Evolutionary conservation across 345 rosid species (phyloP), one percentile per base, ranked within the genome.

Genomic region (Populus deltoides): DNA sequence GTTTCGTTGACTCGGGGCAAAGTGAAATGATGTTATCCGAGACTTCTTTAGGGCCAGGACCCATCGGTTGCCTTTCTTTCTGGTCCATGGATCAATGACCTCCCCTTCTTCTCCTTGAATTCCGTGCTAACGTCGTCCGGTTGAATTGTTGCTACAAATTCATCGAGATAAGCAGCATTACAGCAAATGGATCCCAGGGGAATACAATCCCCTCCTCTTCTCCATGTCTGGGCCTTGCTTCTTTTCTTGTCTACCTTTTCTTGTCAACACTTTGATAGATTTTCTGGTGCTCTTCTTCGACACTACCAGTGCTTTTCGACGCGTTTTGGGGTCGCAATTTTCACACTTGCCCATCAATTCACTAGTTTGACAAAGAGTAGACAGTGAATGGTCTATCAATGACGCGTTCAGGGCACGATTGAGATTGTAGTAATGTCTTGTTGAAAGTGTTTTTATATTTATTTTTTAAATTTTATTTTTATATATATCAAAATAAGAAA

Each of bases 171-270:
- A 55, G 8, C 27, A 55, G 24, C 11, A 22, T 22, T 2, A 22
- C 62, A 24, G 10, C 11, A 55, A 22, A n/a, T 3, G 24, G 29
- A n/a, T 59, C 65, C 1, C 2, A 29, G 55, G 6, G 41, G 63
- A 57, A 24, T 49, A 51, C 45, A 41, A 38, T 5, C 35, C 51
- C 36, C 12, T 39, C 4, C 18, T 57, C 68, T 29, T 1, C 71
- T 36, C 41, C 27, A 9, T n/a, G 10, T 43, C 29, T 43, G 35
- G 43, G 24, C 57, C 38, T 61, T 10, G 8, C 41, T 38, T 15
- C 47, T 35, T 13, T 80, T 22, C 25, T 22, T 24, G 62, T 62
- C 68, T 36, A 29, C 71, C 61, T 81, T 73, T 77, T 18, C 47
- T 10, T 36, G 33, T 45, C 29, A 76, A 57, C 76, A 51, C 15